Evolutionary conservation across 179 eudicot genomes (phyloP), one percentile per base, ranked within the genome.

Genomic region (Gypsophila paniculata): DNA sequence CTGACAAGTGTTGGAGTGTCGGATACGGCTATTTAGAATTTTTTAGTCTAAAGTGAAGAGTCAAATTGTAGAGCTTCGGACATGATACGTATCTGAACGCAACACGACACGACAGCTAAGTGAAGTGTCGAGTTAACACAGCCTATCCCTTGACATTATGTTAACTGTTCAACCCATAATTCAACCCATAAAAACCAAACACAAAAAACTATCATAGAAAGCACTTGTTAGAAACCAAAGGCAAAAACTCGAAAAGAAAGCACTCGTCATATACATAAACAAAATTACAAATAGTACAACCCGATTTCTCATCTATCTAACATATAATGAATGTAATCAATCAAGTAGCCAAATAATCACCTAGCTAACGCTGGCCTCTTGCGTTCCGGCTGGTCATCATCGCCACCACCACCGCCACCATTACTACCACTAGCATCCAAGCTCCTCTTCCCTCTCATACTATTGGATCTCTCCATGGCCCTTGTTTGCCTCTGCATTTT

Each of bases 311-410:
- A 54, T 54, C 25, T 0, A 54, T 2, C 13, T 29, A 48, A 55
- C 67, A 46, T 52, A 17, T 21, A 67, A 42, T 42, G 46, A 46
- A 52, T 44, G 34, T 29, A 29, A 73, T 55, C 32, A 72, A 68
- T 13, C 32, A 34, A 55, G 15, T 39, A 70, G 25, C 48, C 32
- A 70, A 65, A 67, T 17, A 70, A 42, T 59, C 69, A 91, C 98
- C 98, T 91, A 74, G 97, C 97, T 66, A 93, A 78, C 73, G 96
- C 98, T 5, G 96, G 99, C 70, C 94, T 80, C 86, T 94, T 94
- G 26, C 91, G 79, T 74, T 89, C 96, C 1, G 91, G 97, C 78
- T 87, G 90, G 17, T 90, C 92, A 55, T 86, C 89, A 59, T 42
- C 69, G 42, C 78, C 96, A n/a, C 75, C 46, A 42, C 46, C 88